phyloP scores from a whole-genome alignment of 1,139 yeast species.

The Protomyces inouyei region DNA sequence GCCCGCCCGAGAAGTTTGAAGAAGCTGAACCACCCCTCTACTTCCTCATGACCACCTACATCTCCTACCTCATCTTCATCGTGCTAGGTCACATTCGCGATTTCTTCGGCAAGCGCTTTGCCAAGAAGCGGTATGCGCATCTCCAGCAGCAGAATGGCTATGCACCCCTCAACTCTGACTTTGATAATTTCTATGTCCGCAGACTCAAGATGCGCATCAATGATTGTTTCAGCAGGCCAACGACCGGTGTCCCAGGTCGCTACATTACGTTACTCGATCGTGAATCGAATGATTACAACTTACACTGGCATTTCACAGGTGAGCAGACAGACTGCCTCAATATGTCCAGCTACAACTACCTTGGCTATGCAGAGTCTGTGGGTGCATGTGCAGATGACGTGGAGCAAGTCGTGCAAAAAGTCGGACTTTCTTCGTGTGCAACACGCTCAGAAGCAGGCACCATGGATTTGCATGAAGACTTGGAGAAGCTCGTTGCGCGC shows the following conservation, averaged over 20 bases:
- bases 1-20: constrained; percentile 35
- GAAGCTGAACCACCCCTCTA: constrained; percentile 82
- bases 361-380: constrained; percentile 93
- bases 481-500: constrained; percentile 73
- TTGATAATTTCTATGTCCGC: constrained; percentile 89
- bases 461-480: constrained; percentile 63
- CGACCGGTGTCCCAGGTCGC: constrained; percentile 96
- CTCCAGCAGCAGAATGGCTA: constrained; percentile 78
- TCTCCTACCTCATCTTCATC: constrained; percentile 75
- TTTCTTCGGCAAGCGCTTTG: constrained; percentile 71
- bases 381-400: constrained; percentile 88
- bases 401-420: constrained; percentile 54
- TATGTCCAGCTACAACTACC: constrained; percentile 83
- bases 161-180: constrained; percentile 93
- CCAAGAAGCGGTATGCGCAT: constrained; percentile 59
- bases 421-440: constrained; percentile 76
- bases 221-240: constrained; percentile 93
- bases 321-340: constrained; percentile 72
- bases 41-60: constrained; percentile 72
- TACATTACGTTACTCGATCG: constrained; percentile 76
- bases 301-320: constrained; percentile 65
- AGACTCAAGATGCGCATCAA: constrained; percentile 84
- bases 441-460: constrained; percentile 74
- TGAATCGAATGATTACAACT: constrained; percentile 56
- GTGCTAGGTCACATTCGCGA: constrained; percentile 87